Evolutionary conservation across 495 filamentous ascomycete species (phyloP).

Genomic region (Aspergillus sclerotioniger): DNA sequence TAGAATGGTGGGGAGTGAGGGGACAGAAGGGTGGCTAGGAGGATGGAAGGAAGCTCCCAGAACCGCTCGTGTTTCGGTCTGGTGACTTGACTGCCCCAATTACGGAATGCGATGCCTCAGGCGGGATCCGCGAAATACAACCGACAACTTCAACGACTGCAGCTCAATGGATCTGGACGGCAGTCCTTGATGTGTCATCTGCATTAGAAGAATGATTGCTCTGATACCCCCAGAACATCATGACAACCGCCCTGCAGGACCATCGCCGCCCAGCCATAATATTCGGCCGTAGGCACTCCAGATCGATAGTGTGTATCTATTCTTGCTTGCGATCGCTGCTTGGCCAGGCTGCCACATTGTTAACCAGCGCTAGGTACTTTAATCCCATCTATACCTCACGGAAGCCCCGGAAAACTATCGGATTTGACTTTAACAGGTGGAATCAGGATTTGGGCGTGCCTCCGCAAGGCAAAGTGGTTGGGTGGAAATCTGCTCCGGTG

Average conservation of each 20-base stretch:
- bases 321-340: neutral
- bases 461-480: neutral
- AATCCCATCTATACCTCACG: neutral
- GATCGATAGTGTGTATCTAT: neutral
- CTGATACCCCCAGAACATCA: no score
- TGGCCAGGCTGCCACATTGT: neutral
- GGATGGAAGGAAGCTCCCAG: neutral
- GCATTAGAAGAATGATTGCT: no score
- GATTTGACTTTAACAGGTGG: neutral
- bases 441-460: neutral
- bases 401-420: neutral
- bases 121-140: no score
- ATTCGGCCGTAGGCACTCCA: no score
- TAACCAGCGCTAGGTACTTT: neutral
- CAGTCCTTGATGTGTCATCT: no score
- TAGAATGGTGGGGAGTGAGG: constrained; percentile 49
- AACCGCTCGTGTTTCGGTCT: neutral
- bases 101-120: no score
- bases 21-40: neutral
- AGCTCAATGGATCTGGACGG: no score
- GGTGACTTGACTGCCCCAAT: no score
- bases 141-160: no score
- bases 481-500: neutral
- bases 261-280: no score
- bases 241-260: no score